These are phyloP conservation scores for Closterium sp. DNA, from an alignment of 139 green algal genomes.

Conservation along the genomic window DNA sequence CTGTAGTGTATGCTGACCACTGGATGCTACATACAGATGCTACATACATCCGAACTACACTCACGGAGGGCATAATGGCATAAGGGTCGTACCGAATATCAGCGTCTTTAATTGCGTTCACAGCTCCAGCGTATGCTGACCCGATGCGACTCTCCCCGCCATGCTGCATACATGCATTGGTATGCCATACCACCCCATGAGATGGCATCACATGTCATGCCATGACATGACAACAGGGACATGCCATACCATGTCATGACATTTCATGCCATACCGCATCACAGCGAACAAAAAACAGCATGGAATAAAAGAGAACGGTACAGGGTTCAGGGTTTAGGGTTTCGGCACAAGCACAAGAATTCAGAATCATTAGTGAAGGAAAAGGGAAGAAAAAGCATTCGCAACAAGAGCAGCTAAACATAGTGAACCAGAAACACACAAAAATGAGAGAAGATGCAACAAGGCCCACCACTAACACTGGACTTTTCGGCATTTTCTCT, in stretches of 20 bases:
- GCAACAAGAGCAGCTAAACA: background rate
- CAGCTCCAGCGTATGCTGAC: conserved; percentile 4
- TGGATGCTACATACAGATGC: background rate
- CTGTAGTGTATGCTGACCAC: background rate
- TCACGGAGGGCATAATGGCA: background rate
- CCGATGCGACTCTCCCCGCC: conserved; percentile 18
- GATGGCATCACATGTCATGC: too few relatives aligned
- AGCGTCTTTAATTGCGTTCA: conserved; percentile 24
- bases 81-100: conserved; percentile 1
- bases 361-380: too few relatives aligned
- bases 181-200: background rate
- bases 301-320: too few relatives aligned
- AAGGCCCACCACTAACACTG: too few relatives aligned
- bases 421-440: too few relatives aligned
- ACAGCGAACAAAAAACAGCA: too few relatives aligned
- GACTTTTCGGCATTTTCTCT: too few relatives aligned
- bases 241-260: too few relatives aligned
- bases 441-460: too few relatives aligned
- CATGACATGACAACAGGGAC: too few relatives aligned
- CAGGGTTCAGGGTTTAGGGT: too few relatives aligned
- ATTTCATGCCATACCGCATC: background rate
- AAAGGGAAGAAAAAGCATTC: background rate
- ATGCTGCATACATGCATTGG: conserved; percentile 17
- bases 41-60: background rate
- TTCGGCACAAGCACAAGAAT: too few relatives aligned